phyloP scores from a whole-genome alignment of 768 basidiomycete genomes.

The Tylopilus rubrobrunneus region DNA sequence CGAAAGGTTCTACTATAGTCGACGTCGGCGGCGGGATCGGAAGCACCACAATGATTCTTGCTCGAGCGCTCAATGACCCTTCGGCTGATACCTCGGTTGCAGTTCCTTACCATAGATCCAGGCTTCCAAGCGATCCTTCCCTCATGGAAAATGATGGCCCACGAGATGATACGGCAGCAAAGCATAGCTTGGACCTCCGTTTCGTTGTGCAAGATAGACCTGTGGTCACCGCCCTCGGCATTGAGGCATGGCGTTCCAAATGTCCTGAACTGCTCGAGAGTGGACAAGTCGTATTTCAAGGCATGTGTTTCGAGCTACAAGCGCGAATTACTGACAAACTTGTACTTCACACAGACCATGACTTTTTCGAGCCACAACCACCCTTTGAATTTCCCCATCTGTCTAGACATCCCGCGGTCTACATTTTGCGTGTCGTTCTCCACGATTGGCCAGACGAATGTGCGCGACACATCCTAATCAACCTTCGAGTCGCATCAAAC shows the following conservation, averaged over 20 bases:
- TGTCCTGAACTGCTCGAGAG: constrained; percentile 55
- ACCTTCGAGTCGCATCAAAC: constrained; percentile 37
- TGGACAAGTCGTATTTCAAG: constrained; percentile 52
- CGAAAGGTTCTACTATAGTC: constrained; percentile 48
- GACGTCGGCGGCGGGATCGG: constrained; percentile 75
- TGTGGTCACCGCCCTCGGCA: constrained; percentile 50
- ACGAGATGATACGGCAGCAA: constrained; percentile 12
- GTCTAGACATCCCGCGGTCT: constrained; percentile 52
- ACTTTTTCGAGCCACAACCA: constrained; percentile 69
- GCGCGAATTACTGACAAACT: not conserved
- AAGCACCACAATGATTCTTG: constrained; percentile 42
- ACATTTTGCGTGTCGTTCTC: constrained; percentile 64
- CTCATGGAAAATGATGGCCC: not conserved
- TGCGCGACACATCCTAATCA: constrained; percentile 43
- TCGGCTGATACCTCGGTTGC: not conserved
- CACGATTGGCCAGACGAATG: constrained; percentile 76
- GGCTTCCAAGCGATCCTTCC: constrained; percentile 1
- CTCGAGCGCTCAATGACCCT: constrained; percentile 31
- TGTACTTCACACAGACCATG: constrained; percentile 48
- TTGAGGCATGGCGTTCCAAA: constrained; percentile 55
- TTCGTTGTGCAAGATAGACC: constrained; percentile 59
- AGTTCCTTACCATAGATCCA: not conserved
- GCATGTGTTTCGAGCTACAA: constrained; percentile 15
- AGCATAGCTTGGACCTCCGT: constrained; percentile 35
- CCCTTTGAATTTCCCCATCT: constrained; percentile 26